These are phyloP conservation scores for Wickerhamiella shivajii DNA, from an alignment of 805 yeast species.

Conservation along the genomic window DNA sequence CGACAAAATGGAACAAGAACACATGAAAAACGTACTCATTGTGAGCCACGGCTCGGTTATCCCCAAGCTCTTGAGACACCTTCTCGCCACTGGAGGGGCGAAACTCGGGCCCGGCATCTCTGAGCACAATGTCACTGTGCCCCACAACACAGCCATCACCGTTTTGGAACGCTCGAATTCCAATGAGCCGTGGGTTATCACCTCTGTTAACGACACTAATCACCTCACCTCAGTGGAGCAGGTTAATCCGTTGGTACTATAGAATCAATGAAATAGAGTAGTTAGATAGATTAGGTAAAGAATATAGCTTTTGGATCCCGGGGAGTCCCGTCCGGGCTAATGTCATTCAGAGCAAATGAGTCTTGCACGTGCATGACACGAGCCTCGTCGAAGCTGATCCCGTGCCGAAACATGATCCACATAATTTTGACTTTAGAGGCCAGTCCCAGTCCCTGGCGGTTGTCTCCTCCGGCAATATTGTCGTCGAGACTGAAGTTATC, in stretches of 20 bases:
- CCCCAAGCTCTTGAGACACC: neutral
- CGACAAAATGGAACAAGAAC: neutral
- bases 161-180: neutral
- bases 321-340: conserved; percentile 55
- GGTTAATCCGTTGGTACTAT: neutral
- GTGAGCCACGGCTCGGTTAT: conserved; percentile 4
- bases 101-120: neutral
- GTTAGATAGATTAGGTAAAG: conserved; percentile 6
- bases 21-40: neutral
- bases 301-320: conserved; percentile 46
- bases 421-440: conserved; percentile 37
- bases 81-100: neutral
- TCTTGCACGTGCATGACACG: conserved; percentile 36
- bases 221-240: neutral
- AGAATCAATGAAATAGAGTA: neutral
- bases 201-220: neutral
- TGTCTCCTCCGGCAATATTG: conserved; percentile 34
- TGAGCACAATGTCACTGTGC: neutral
- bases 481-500: conserved; percentile 40
- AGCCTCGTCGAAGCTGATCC: conserved; percentile 54
- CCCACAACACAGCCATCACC: conserved; percentile 1
- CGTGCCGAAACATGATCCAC: conserved; percentile 37
- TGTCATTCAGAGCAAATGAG: conserved; percentile 35
- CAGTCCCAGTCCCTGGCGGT: conserved; percentile 47
- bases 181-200: neutral